Conservation (phyloP, 2,329 filamentous ascomycete species). For the Beauveria scarabaeidicola region DNA sequence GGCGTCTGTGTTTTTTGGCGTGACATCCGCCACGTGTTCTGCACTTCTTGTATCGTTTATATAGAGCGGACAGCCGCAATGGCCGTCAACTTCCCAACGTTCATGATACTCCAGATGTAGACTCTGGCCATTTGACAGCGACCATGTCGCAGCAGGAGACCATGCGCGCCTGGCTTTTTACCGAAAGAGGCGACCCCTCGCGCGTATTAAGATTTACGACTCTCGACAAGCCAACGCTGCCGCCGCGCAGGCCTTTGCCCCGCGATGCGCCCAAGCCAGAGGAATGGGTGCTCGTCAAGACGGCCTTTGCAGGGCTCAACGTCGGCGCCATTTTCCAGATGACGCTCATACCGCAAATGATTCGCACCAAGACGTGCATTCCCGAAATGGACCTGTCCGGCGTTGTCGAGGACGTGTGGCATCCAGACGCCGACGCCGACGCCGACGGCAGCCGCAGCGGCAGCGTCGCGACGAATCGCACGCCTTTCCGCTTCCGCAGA, state of each 20-base stretch:
- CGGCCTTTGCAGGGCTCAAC: slow-evolving; percentile 37
- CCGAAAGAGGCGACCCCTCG: slow-evolving; percentile 20
- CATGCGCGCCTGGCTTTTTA: slow-evolving; percentile 22
- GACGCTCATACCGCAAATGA: slow-evolving; percentile 30
- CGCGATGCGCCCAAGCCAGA: slow-evolving; percentile 20
- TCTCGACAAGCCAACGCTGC: slow-evolving; percentile 18
- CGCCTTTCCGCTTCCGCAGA: slow-evolving; percentile 17
- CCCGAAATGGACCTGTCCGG: slow-evolving; percentile 38
- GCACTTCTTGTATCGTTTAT: background rate
- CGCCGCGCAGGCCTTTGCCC: slow-evolving; percentile 21
- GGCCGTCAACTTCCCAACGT: background rate
- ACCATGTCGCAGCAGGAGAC: background rate
- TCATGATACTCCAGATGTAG: background rate
- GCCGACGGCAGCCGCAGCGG: too few species aligned
- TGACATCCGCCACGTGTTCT: background rate
- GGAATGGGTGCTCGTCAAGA: slow-evolving; percentile 31
- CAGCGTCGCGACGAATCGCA: too few species aligned
- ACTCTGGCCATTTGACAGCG: background rate
- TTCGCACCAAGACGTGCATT: slow-evolving; percentile 26
- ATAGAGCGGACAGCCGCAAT: background rate
- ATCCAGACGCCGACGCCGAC: slow-evolving; percentile 15
- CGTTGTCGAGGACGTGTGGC: slow-evolving; percentile 28
- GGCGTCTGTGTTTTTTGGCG: too few species aligned
- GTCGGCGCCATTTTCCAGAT: slow-evolving; percentile 34
- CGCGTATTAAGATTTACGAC: slow-evolving; percentile 20